Base-by-base conservation (phyloP, 371 early-diverging fungal genomes). In the Mucor ambiguus region DNA sequence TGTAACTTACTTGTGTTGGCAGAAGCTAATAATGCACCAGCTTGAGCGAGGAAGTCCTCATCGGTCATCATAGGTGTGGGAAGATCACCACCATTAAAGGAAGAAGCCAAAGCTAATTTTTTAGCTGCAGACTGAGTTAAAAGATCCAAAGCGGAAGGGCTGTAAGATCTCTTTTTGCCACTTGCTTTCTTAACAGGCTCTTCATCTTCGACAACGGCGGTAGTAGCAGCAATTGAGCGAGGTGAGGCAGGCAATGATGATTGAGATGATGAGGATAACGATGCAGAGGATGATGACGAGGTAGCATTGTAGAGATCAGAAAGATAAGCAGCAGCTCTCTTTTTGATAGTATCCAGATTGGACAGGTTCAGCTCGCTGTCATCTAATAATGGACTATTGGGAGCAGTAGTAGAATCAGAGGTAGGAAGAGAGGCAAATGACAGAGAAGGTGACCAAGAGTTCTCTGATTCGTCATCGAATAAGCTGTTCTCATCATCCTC, bases 401-500 rank as follows among this genome's bases (percentile, higher is more conserved):
- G 80, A 32, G 60, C 68, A 52, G 52, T 52, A 20, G 41, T 30
- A n/a, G 49, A 61, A 49, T 66, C 69, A 32, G 63, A 57, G 20
- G 72, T 68, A 22, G 76, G 69, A 54, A 67, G 56, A 48, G 70
- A 64, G 41, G 74, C 72, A 26, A 72, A 75, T 58, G 69, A 68
- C 54, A 70, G 64, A 52, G 72, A 63, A 60, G 75, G 73, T 18
- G 79, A 77, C 79, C 81, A 81, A 26, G 59, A 56, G 26, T 63
- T 61, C 38, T 43, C 20, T 18, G 64, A 71, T 66, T 63, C 65
- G 43, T 72, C 68, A 57, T 72, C 74, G 68, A 69, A 71, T 32
- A 71, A 58, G 20, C 63, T 63, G 4, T 68, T 68, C 59, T 89
- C 88, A 57, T 95, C 93, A 18, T 88, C 88, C 68, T 93, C 95